Conservation (phyloP, 768 basidiomycete genomes). For the Cystobasidium ongulense region DNA sequence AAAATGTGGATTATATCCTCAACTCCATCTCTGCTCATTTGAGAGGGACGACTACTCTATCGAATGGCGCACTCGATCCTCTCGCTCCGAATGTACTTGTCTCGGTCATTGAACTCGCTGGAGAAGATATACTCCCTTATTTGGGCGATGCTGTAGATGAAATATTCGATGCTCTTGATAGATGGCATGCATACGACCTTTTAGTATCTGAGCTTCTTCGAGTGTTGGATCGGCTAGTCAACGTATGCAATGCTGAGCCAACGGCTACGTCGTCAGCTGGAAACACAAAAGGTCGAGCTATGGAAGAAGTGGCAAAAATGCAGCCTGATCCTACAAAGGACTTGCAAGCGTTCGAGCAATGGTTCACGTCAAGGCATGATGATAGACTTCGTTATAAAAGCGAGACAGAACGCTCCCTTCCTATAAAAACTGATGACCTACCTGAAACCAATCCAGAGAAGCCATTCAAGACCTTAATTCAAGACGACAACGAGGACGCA, state of each 20-base stretch:
- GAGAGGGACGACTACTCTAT: not conserved
- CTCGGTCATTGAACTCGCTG: conserved; percentile 76
- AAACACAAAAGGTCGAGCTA: conserved; percentile 26
- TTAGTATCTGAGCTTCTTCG: conserved; percentile 80
- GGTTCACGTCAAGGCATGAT: conserved; percentile 50
- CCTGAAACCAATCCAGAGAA: conserved; percentile 47
- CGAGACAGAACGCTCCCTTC: conserved; percentile 38
- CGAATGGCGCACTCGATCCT: conserved; percentile 55
- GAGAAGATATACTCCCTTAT: conserved; percentile 72
- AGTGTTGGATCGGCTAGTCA: conserved; percentile 75
- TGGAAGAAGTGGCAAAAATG: conserved; percentile 34
- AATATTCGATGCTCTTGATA: conserved; percentile 91
- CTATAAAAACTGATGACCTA: conserved; percentile 40
- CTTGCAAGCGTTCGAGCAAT: conserved; percentile 53
- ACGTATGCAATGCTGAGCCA: conserved; percentile 53
- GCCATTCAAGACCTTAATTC: conserved; percentile 30
- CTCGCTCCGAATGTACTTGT: conserved; percentile 81
- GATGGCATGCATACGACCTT: conserved; percentile 83
- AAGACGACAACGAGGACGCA: not conserved
- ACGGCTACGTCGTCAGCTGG: conserved; percentile 13
- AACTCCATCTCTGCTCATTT: conserved; percentile 21
- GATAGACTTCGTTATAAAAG: conserved; percentile 2
- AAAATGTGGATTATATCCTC: conserved; percentile 25
- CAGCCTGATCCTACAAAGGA: conserved; percentile 39
- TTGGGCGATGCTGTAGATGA: conserved; percentile 94